These are phyloP conservation scores for Seiridium cupressi DNA, from an alignment of 2,329 filamentous ascomycete genomes.

Conservation along the genomic window DNA sequence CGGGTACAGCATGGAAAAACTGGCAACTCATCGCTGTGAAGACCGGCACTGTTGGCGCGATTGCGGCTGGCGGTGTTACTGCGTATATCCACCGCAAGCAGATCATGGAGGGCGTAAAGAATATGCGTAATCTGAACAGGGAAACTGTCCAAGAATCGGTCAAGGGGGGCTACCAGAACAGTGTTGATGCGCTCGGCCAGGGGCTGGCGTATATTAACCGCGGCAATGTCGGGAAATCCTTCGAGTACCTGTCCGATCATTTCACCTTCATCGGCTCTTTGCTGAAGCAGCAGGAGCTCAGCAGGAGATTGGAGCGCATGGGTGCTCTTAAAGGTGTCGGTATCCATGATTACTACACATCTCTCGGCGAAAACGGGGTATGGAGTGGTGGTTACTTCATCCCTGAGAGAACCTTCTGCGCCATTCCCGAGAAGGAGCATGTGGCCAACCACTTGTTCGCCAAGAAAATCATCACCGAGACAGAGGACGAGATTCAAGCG, in stretches of 20 bases:
- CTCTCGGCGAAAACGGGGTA: slow-evolving; percentile 68
- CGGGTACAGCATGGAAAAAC: slow-evolving; percentile 45
- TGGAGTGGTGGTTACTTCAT: slow-evolving; percentile 60
- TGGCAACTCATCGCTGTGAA: slow-evolving; percentile 71
- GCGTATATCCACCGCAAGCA: slow-evolving; percentile 76
- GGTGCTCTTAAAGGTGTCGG: slow-evolving; percentile 62
- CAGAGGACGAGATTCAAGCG: slow-evolving; percentile 68
- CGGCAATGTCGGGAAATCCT: slow-evolving; percentile 63
- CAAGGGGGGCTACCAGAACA: slow-evolving; percentile 46
- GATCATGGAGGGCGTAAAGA: slow-evolving; percentile 51
- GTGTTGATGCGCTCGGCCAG: slow-evolving; percentile 48
- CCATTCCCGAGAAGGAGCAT: slow-evolving; percentile 56
- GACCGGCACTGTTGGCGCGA: slow-evolving; percentile 78
- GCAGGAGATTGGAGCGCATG: slow-evolving; percentile 63
- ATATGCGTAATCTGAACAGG: slow-evolving; percentile 44
- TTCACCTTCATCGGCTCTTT: slow-evolving; percentile 83
- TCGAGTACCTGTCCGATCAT: slow-evolving; percentile 77
- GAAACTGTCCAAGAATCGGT: slow-evolving; percentile 45
- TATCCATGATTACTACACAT: slow-evolving; percentile 74
- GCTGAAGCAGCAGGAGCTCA: slow-evolving; percentile 70
- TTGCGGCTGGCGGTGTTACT: slow-evolving; percentile 76
- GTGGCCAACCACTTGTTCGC: slow-evolving; percentile 41
- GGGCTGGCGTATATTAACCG: slow-evolving; percentile 57
- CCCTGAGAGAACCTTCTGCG: slow-evolving; percentile 76
- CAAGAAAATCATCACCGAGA: slow-evolving; percentile 60